Evolutionary conservation across 805 yeast species (phyloP), one percentile per base, ranked within the genome.

Genomic region (Starmerella potacharoeniae): DNA sequence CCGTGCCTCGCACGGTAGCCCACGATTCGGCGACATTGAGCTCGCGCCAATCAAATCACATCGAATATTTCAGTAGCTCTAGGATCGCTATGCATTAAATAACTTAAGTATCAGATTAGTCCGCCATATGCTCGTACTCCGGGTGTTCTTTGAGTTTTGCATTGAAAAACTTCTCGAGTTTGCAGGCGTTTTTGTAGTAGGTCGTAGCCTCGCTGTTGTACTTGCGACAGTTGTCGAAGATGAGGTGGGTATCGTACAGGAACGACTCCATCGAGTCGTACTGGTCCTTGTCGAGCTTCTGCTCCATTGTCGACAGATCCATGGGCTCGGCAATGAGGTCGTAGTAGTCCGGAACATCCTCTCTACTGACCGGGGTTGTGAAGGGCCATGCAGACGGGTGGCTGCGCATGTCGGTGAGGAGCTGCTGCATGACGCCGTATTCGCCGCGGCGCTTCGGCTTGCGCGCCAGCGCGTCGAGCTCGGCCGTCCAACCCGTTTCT

Each of bases 381-480:
- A 93, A 93, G 40, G 99, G 98, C 98, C 98, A 93, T 31, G 97
- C 91, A 4, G 96, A 86, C 0, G 97, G 95, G 69, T 93, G 95
- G 66, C 86, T 88, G 65, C 87, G 93, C 73, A 93, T 69, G 65
- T 93, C 99, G 6, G 88, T 81, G 43, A 93, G 75, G 16, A 93
- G 70, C 54, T 88, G 88, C 63, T 86, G 87, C 95, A 93, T 90
- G 58, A 85, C 84, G 46, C 93, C 93, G 71, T 86, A 86, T 71
- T 93, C 97, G 9, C 97, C 96, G 2, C 95, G 87, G 54, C 96
- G 75, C 68, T 89, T 88, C 2, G 98, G 97, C 65, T 88, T 80
- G 65, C 95, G 91, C 0, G 97, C 97, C 56, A 93, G 73, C 62
- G 88, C 91, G 68, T 93, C 99, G 95, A 93, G 90, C 68, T 91